Percentiles rank a stretch among this genome's conserved stretches.
These are phyloP conservation scores for Antrodiella citrinella DNA, from an alignment of 768 basidiomycete genomes.

Conservation along the genomic window DNA sequence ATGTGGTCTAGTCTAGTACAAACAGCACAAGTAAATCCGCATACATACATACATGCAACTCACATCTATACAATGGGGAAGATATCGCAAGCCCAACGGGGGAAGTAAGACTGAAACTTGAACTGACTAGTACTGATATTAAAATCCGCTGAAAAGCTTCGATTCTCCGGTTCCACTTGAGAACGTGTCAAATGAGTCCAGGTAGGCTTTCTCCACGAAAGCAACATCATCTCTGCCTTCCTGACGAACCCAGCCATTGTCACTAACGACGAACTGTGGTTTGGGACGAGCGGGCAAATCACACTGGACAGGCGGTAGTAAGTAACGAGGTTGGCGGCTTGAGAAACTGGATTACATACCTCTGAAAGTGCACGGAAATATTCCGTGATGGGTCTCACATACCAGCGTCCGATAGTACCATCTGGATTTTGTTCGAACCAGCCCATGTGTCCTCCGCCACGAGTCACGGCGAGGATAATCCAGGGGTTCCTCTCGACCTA, in stretches of 20 bases:
- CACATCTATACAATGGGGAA: neutral
- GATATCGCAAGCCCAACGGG: too few species aligned
- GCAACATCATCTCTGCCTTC: constrained; percentile 14
- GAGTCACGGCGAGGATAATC: constrained; percentile 15
- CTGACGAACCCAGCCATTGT: constrained; percentile 9
- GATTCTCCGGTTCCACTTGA: constrained; percentile 11
- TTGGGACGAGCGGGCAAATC: constrained; percentile 2
- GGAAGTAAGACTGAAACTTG: too few species aligned
- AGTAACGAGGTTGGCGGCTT: neutral
- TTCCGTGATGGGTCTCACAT: constrained; percentile 14
- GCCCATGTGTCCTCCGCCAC: constrained; percentile 17
- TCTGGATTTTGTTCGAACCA: constrained; percentile 14
- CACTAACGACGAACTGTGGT: neutral
- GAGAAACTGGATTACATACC: constrained; percentile 6
- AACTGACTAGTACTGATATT: too few species aligned
- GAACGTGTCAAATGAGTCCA: constrained; percentile 7
- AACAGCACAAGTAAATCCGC: too few species aligned
- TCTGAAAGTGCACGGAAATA: constrained; percentile 15
- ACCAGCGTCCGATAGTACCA: constrained; percentile 14
- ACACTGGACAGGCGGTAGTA: constrained; percentile 5
- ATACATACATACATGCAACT: neutral
- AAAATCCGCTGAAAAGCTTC: constrained; percentile 17
- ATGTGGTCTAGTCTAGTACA: too few species aligned
- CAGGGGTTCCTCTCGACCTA: constrained; percentile 11
- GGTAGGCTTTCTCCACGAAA: constrained; percentile 9